Conservation (phyloP, 768 basidiomycete genomes). For the Rhizopogon roseolus region DNA sequence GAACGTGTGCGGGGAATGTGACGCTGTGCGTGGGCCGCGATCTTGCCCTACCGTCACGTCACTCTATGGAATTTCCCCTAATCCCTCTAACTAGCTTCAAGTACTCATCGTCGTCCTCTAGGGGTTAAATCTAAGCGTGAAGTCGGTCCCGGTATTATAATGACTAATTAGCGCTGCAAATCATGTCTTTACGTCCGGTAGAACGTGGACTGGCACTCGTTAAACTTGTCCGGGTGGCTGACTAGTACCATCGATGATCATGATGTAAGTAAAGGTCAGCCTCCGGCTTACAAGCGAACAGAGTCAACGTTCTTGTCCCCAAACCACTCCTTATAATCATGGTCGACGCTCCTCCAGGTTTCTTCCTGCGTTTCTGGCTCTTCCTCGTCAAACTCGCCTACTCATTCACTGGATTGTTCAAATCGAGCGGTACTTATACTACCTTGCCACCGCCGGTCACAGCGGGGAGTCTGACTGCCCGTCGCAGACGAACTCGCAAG, state of each 20-base stretch:
- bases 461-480: neutral
- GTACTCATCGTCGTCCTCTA: neutral
- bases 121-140: too few species aligned
- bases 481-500: neutral
- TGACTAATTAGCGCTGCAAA: too few species aligned
- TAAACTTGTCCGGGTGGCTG: neutral
- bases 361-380: conserved; percentile 1
- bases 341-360: neutral
- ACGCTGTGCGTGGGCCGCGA: conserved; percentile 2
- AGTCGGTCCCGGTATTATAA: too few species aligned
- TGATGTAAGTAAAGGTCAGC: neutral
- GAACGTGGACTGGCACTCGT: too few species aligned
- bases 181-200: too few species aligned
- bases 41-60: conserved; percentile 1
- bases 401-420: conserved; percentile 1
- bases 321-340: conserved; percentile 2
- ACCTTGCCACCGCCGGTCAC: conserved; percentile 1
- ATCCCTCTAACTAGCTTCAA: neutral
- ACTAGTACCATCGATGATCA: neutral
- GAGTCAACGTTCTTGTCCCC: neutral
- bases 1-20: conserved; percentile 3
- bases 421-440: neutral
- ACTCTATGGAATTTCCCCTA: neutral
- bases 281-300: neutral
- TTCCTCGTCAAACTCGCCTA: neutral